Percentiles rank a stretch among this genome's conserved stretches.
These are phyloP conservation scores for Solanum appendiculatum DNA, from an alignment of 257 asterid species.

Conservation along the genomic window DNA sequence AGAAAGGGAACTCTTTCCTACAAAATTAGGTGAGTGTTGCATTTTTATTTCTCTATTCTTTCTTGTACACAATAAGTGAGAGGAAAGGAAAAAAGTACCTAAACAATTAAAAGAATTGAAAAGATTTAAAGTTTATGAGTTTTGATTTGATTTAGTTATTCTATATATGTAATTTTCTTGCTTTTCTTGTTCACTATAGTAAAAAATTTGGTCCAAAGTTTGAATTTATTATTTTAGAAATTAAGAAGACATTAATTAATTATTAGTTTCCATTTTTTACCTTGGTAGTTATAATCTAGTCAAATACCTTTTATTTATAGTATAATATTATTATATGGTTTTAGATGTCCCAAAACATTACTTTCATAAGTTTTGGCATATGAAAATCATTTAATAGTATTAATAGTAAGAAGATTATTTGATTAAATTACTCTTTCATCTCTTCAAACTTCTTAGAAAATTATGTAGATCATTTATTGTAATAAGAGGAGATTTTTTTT, in stretches of 20 bases:
- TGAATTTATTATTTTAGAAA: not conserved
- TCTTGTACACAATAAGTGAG: not conserved
- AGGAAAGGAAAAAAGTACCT: not conserved
- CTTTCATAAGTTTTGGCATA: not conserved
- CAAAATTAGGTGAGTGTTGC: conserved; percentile 25
- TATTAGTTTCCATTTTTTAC: not conserved
- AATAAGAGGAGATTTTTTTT: too few species aligned
- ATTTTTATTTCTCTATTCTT: not conserved
- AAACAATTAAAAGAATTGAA: not conserved
- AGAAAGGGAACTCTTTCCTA: conserved; percentile 2
- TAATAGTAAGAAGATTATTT: not conserved
- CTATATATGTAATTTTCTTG: too few species aligned
- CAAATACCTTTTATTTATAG: not conserved
- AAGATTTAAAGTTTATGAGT: not conserved
- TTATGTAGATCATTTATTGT: not conserved
- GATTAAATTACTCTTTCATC: not conserved
- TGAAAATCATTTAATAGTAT: not conserved
- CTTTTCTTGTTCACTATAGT: not conserved
- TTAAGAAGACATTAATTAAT: not conserved
- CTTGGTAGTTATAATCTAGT: not conserved
- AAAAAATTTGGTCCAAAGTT: not conserved
- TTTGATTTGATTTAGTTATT: not conserved
- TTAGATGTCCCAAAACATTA: too few species aligned
- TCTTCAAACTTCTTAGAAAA: not conserved
- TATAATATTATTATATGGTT: not conserved